These are phyloP conservation scores for Candida patagonica DNA, from an alignment of 805 yeast genomes.

Conservation along the genomic window DNA sequence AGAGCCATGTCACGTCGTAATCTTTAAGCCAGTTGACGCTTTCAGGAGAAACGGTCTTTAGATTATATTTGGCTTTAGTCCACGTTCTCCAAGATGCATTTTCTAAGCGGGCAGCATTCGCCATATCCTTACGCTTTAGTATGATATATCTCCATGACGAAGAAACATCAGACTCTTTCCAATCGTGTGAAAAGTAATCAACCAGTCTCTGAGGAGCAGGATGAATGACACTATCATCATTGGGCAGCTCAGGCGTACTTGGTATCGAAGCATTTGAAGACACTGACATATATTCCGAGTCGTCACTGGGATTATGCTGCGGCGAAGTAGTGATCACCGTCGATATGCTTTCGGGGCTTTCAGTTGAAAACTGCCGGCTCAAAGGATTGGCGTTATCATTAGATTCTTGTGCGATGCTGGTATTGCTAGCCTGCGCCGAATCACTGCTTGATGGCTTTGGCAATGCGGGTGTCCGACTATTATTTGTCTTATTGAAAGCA, in stretches of 20 bases:
- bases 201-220: constrained; percentile 85
- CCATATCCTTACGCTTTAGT: constrained; percentile 70
- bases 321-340: background rate
- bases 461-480: background rate
- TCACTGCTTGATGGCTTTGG: constrained; percentile 4
- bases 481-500: background rate
- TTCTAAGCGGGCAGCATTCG: constrained; percentile 69
- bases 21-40: constrained; percentile 94
- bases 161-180: constrained; percentile 91
- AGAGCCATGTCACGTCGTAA: constrained; percentile 94
- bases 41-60: constrained; percentile 79
- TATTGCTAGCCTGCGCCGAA: background rate
- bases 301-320: constrained; percentile 5
- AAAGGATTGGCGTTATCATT: background rate
- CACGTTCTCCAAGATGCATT: constrained; percentile 93
- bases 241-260: constrained; percentile 20
- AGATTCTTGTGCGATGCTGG: background rate
- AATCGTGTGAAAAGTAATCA: constrained; percentile 88
- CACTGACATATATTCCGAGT: constrained; percentile 8
- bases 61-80: constrained; percentile 66
- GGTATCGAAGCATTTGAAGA: constrained; percentile 13
- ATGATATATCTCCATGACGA: constrained; percentile 94
- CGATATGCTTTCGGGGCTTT: background rate
- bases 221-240: constrained; percentile 70
- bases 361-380: background rate